Base-by-base conservation (phyloP, 441 rosid species). In the Croton setiger region DNA sequence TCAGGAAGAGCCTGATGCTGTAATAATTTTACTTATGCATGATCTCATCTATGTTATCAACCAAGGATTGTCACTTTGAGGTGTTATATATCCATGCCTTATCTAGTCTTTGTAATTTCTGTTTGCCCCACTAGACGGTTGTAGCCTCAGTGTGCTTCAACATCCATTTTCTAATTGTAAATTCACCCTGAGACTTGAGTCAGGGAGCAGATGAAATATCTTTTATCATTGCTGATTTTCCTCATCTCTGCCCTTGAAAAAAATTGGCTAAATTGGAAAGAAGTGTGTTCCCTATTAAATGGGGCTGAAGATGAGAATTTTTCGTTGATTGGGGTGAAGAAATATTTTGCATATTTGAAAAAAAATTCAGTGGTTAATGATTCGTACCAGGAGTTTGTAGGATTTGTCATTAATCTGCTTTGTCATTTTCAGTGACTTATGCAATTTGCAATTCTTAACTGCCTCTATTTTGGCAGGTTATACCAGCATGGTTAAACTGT, bases 401-500 rank as follows among this genome's bases (percentile, higher is more conserved):
- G 60, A 55, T 4, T 27, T 55, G 13, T 27, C 6, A 55, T 55
- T 23, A 1, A 55, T 4, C 4, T 5, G 14, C 18, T 17, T 58
- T 58, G 10, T 23, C 23, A 41, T 41, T 12, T 64, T 39, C 17
- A 10, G 11, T 21, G 44, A 21, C 21, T 57, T 41, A 36, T 33
- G 15, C 33, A 15, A 15, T 41, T 33, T 75, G 41, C 33, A 15
- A 15, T 41, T 33, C 71, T 31, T 60, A 36, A 39, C 21, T 41
- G 31, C 15, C 27, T 5, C 5, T 0, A 15, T 67, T 55, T 62
- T 67, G 60, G 66, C 80, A 96, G 99, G 91, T 96, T 71, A 80
- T 96, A 65, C 99, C 97, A 48, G 98, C 99, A 27, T 96, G 99
- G 99, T 83, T 96, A 80, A 93, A 89, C 81, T 92, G 98, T 82